These are phyloP conservation scores for Brassica hybrid DNA, from an alignment of 441 rosid species.

Conservation along the genomic window DNA sequence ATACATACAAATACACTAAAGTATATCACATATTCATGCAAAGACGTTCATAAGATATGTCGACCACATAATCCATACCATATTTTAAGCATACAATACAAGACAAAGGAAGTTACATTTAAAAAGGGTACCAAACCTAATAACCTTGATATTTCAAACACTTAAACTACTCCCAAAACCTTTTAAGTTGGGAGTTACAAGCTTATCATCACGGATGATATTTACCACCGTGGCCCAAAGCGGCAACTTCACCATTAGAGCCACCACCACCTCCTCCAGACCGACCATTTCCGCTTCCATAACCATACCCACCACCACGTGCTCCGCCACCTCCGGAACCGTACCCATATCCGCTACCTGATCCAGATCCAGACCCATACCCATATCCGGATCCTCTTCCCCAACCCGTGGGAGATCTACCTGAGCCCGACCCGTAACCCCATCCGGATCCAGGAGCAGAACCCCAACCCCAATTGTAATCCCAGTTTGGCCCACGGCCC, in stretches of 20 bases:
- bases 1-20: neutral
- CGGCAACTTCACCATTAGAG: slow-evolving; percentile 22
- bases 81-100: slow-evolving; percentile 29
- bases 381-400: slow-evolving; percentile 81
- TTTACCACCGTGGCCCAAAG: slow-evolving; percentile 33
- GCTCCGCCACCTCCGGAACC: slow-evolving; percentile 77
- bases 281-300: slow-evolving; percentile 59
- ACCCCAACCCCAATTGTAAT: slow-evolving; percentile 86
- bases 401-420: slow-evolving; percentile 69
- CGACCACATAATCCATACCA: slow-evolving; percentile 23
- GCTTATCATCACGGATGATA: slow-evolving; percentile 33
- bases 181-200: slow-evolving; percentile 18
- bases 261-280: slow-evolving; percentile 43
- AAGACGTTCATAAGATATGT: slow-evolving; percentile 27
- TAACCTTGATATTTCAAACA: slow-evolving; percentile 19
- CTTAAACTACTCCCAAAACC: slow-evolving; percentile 21
- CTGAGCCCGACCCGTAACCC: slow-evolving; percentile 89
- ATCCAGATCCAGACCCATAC: slow-evolving; percentile 70
- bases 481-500: slow-evolving; percentile 76
- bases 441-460: slow-evolving; percentile 73
- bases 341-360: slow-evolving; percentile 74
- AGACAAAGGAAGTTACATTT: slow-evolving; percentile 31
- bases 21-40: slow-evolving; percentile 20
- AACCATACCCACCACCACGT: slow-evolving; percentile 66
- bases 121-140: slow-evolving; percentile 8